A percentile compares a stretch with the other conserved stretches of the same genome.
Evolutionary conservation across 345 rosid genomes (phyloP).

Genomic region (Acer campestre): DNA sequence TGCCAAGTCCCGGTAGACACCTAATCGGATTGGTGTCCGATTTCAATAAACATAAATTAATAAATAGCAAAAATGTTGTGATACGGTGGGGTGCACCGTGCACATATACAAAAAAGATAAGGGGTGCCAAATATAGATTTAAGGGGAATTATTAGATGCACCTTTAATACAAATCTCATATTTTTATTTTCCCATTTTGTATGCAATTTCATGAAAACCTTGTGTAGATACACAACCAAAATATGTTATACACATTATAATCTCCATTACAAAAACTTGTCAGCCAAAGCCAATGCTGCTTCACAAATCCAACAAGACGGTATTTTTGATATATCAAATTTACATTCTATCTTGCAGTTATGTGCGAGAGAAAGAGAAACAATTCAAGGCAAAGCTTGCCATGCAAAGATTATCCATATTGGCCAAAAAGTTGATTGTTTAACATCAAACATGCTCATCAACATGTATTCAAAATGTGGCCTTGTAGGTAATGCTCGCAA

Average conservation of each 20-base stretch:
- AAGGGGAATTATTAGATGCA: too few relatives aligned
- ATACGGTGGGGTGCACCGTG: too few relatives aligned
- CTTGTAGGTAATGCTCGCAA: constrained; percentile 44
- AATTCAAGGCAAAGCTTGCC: constrained; percentile 50
- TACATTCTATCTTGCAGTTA: constrained; percentile 45
- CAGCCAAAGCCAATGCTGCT: background rate
- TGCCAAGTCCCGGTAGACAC: fast-evolving
- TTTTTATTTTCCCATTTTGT: background rate
- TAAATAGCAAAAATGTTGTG: too few relatives aligned
- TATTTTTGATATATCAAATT: constrained; percentile 22
- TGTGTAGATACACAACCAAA: constrained; percentile 10
- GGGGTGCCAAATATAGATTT: too few relatives aligned
- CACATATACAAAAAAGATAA: too few relatives aligned
- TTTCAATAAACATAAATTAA: too few relatives aligned
- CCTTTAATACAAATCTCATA: too few relatives aligned
- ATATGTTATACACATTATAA: background rate
- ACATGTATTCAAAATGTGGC: constrained; percentile 56
- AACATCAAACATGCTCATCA: constrained; percentile 59
- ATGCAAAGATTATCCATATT: constrained; percentile 42
- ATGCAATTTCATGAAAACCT: constrained; percentile 8
- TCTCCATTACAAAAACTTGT: background rate
- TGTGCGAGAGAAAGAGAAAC: constrained; percentile 44
- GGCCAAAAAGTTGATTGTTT: constrained; percentile 40
- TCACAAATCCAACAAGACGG: background rate
- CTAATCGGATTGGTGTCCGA: too few relatives aligned